Evolutionary conservation across 1,139 yeast genomes (phyloP).

Genomic region (Scheffersomyces illinoinensis): DNA sequence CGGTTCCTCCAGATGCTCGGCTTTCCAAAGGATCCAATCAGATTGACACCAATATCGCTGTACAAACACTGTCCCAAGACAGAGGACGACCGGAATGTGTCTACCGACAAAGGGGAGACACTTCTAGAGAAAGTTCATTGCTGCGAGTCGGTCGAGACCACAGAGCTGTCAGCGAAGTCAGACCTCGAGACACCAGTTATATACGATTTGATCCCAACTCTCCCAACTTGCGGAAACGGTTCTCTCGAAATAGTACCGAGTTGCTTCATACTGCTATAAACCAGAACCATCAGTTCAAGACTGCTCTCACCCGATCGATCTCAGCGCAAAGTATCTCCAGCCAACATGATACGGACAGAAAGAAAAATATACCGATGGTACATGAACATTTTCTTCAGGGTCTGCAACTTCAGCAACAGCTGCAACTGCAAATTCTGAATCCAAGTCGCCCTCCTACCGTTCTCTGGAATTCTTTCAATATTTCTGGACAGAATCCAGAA

Average conservation of each 20-base stretch:
- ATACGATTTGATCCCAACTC: background rate
- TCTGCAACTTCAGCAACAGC: background rate
- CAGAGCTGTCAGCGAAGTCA: background rate
- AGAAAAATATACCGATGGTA: conserved; percentile 22
- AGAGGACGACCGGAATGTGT: background rate
- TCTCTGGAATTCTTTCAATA: conserved; percentile 24
- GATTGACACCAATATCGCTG: background rate
- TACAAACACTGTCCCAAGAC: background rate
- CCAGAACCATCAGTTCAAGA: conserved; percentile 8
- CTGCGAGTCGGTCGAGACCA: background rate
- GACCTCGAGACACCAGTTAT: background rate
- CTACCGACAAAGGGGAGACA: background rate
- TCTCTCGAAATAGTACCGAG: conserved; percentile 3
- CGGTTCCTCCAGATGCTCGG: background rate
- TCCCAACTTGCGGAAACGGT: conserved; percentile 1
- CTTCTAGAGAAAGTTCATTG: background rate
- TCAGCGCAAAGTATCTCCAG: conserved; percentile 4
- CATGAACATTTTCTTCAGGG: conserved; percentile 3
- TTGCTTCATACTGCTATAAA: conserved; percentile 10
- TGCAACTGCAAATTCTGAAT: background rate
- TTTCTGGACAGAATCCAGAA: conserved; percentile 1
- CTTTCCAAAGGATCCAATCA: background rate
- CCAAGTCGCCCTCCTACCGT: conserved; percentile 17
- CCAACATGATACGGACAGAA: conserved; percentile 1
- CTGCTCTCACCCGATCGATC: conserved; percentile 6